Evolutionary conservation across 2,329 filamentous ascomycete species (phyloP), one percentile per base, ranked within the genome.

Genomic region (Leptographium flavum): DNA sequence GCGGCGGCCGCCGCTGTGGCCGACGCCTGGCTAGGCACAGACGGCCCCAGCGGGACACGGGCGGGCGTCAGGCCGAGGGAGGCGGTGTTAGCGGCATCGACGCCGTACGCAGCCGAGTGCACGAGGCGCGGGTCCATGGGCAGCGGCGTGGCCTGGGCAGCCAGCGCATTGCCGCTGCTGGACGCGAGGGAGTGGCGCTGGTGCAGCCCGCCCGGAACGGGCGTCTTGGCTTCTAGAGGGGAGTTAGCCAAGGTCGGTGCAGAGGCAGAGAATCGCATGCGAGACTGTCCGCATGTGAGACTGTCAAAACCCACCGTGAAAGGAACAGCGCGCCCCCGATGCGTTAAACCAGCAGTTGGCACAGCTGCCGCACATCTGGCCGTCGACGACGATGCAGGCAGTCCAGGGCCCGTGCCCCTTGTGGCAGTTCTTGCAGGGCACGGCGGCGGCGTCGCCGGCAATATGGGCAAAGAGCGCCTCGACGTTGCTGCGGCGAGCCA

Each of bases 321-420:
- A 78, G 14, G 73, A 76, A 49, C 74, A 79, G 42, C 74, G 61
- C 10, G 71, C 67, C 10, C 74, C 74, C 42, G 72, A 76, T 8
- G 74, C 74, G 46, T 79, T 79, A 57, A 73, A 78, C 74, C 74
- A 78, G 56, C 74, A 79, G 54, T 79, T 79, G 47, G 73, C 69
- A 50, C 74, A 79, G 53, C 71, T 76, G 10, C 74, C 74, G 47
- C 71, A 76, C 70, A 78, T 73, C 54, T 75, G 70, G 2, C 74
- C 73, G 40, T 70, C 69, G 21, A 74, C 69, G n/a, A 76, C 61
- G n/a, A 79, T 65, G 50, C 74, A 79, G 15, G 64, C 63, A 1
- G 64, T 71, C 73, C 73, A 79, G 0, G 74, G 74, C 0, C 74
- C 74, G 48, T 76, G 71, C 4, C 72, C 72, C 55, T 75, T 77